Evolutionary conservation across 345 rosid species (phyloP).

Genomic region (Clausena lansium): DNA sequence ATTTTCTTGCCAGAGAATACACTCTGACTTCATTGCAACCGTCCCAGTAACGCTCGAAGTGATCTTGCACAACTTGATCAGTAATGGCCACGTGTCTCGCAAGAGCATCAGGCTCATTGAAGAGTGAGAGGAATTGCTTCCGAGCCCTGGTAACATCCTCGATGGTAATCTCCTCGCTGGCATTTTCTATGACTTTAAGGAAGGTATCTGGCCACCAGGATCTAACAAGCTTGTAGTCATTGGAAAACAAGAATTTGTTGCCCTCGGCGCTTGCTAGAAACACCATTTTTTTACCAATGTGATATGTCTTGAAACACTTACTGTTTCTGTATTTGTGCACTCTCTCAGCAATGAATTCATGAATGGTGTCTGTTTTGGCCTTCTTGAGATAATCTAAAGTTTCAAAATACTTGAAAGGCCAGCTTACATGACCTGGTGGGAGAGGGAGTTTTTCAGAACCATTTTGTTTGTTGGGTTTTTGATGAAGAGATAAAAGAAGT

Average conservation of each 20-base stretch:
- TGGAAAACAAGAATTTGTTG: not conserved
- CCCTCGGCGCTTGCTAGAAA: not conserved
- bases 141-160: not conserved
- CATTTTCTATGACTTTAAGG: not conserved
- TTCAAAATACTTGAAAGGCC: not conserved
- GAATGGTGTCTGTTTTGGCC: not conserved
- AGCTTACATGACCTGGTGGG: not conserved
- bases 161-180: not conserved
- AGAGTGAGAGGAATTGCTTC: not conserved
- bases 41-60: not conserved
- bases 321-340: not conserved
- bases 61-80: not conserved
- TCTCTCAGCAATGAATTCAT: not conserved
- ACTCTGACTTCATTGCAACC: not conserved
- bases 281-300: not conserved
- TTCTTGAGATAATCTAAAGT: not conserved
- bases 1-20: not conserved
- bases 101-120: not conserved
- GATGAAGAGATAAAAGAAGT: not conserved
- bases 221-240: slow-evolving; percentile 3
- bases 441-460: not conserved
- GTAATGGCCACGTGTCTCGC: not conserved
- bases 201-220: not conserved
- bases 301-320: not conserved
- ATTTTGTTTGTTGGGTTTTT: not conserved